Base-by-base conservation (phyloP, 2,329 filamentous ascomycete species). In the Lachnellula occidentalis region DNA sequence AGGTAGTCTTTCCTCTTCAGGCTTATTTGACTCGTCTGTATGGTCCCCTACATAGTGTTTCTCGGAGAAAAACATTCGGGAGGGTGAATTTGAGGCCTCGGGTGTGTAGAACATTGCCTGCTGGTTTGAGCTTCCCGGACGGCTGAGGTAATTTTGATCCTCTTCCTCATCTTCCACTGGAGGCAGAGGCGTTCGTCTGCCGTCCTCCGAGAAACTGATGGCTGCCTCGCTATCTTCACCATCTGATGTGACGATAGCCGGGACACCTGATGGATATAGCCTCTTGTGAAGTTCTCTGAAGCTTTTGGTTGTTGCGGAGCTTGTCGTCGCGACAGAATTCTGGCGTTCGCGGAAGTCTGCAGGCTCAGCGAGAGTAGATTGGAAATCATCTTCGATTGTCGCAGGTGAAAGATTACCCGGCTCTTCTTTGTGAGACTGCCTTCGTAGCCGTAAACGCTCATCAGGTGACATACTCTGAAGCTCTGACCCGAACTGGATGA, bases 401-500 rank as follows among this genome's bases (percentile, higher is more conserved):
- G 54, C 58, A 34, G 62, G 51, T 11, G 61, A 62, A 31, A 46
- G n/a, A 4, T 45, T 12, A 6, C 58, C 61, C 8, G 55, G 67
- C 31, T 75, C 74, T 45, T 73, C 70, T 45, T 71, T 72, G 46
- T 76, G 73, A 5, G 74, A 70, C 43, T 74, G 72, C 61, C 80
- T 88, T 52, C 85, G 79, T 48, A 85, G 75, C 54, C 84, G 81
- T 42, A 90, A 73, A 37, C 86, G 83, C 65, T 92, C 87, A 57
- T 92, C 88, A 0, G 83, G 79, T 1, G 86, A 80, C 72, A 92
- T 82, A 56, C 81, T 86, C 65, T 92, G 86, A 75, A 96, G 85
- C 64, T 96, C 92, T n/a, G 86, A 85, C 8, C 92, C 91, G 68
- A 99, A 95, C n/a, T 90, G 95, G 62, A 99, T 90, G 53, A 99